Evolutionary conservation across 176 grass and related monocot species (phyloP).

Genomic region (Zea mays): DNA sequence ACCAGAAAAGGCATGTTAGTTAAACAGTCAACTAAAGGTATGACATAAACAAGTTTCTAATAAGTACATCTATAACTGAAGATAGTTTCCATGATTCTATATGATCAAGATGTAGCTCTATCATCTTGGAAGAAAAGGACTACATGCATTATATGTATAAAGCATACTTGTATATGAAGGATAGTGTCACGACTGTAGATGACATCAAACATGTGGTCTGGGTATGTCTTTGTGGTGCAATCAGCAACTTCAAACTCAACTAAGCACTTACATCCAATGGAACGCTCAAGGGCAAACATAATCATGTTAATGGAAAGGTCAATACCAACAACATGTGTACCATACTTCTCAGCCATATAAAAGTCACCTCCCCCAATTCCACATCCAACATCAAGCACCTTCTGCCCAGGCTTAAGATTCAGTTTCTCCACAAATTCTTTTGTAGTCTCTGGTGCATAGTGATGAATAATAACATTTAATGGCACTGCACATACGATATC

Average conservation of each 20-base stretch:
- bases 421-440: conserved; percentile 85
- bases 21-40: conserved; percentile 4
- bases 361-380: conserved; percentile 96
- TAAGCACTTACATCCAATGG: conserved; percentile 68
- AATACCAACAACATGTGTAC: conserved; percentile 86
- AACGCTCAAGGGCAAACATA: conserved; percentile 85
- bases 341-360: conserved; percentile 94
- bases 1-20: neutral
- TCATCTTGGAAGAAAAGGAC: neutral
- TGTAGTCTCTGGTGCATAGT: conserved; percentile 67
- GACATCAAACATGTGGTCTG: conserved; percentile 66
- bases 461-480: conserved; percentile 23
- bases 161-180: conserved; percentile 89
- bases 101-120: neutral
- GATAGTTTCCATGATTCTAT: neutral
- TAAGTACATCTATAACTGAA: neutral
- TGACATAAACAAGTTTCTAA: neutral
- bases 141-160: neutral
- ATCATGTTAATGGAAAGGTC: conserved; percentile 98
- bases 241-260: conserved; percentile 97
- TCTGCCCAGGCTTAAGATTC: conserved; percentile 80
- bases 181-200: conserved; percentile 97
- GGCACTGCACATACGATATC: conserved; percentile 3
- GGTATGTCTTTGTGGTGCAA: conserved; percentile 87
- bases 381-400: conserved; percentile 96